These are phyloP conservation scores for Astragalus glycyphyllos DNA, from an alignment of 306 rosid genomes.

Conservation along the genomic window DNA sequence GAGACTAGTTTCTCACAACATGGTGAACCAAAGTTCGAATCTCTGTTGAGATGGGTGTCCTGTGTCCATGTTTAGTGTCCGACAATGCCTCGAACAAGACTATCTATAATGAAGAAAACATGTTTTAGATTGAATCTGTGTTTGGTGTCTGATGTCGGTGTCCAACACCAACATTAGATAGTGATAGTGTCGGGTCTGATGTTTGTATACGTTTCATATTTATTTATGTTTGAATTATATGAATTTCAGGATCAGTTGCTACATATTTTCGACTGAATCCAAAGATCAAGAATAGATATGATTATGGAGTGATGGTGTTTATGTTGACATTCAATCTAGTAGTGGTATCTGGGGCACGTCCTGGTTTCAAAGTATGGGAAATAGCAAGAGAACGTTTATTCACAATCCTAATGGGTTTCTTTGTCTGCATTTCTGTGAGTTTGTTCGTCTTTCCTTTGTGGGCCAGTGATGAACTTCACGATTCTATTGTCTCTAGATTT, in stretches of 20 bases:
- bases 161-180: too few relatives aligned
- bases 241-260: conserved; percentile 58
- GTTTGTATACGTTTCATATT: too few relatives aligned
- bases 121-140: too few relatives aligned
- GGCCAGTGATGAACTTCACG: conserved; percentile 92
- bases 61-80: too few relatives aligned
- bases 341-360: conserved; percentile 73
- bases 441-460: conserved; percentile 73
- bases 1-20: too few relatives aligned
- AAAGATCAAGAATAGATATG: conserved; percentile 77
- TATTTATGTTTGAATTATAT: too few relatives aligned
- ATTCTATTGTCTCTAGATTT: conserved; percentile 61
- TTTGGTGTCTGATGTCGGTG: too few relatives aligned
- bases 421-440: conserved; percentile 64
- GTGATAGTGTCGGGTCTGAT: too few relatives aligned
- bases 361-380: conserved; percentile 50
- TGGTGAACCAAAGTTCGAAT: too few relatives aligned
- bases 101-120: too few relatives aligned
- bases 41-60: too few relatives aligned
- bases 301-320: conserved; percentile 77
- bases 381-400: conserved; percentile 73
- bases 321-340: conserved; percentile 80
- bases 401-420: conserved; percentile 69
- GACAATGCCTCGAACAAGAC: too few relatives aligned
- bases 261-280: conserved; percentile 66